A percentile compares a stretch with the other conserved stretches of the same genome.
These are phyloP conservation scores for Incumbomyces delicatus DNA, from an alignment of 2,329 filamentous ascomycete genomes.

Conservation along the genomic window DNA sequence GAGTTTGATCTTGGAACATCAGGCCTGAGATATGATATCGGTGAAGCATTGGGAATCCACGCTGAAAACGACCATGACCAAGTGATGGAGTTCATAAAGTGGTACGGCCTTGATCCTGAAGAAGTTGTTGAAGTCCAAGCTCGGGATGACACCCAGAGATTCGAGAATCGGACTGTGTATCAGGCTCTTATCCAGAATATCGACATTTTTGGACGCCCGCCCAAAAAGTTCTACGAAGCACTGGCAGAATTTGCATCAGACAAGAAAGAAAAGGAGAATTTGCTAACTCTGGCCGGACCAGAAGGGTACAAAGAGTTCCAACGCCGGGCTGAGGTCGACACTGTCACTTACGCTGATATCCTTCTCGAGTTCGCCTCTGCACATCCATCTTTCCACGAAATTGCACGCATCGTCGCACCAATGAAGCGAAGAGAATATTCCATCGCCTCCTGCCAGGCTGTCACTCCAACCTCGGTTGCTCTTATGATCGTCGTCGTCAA, in stretches of 20 bases:
- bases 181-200: slow-evolving; percentile 86
- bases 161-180: slow-evolving; percentile 86
- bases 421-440: slow-evolving; percentile 97
- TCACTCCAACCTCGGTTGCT: slow-evolving; percentile 78
- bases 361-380: slow-evolving; percentile 84
- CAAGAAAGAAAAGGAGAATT: slow-evolving; percentile 68
- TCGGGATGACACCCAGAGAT: slow-evolving; percentile 61
- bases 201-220: slow-evolving; percentile 92
- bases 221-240: slow-evolving; percentile 94
- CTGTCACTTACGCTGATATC: slow-evolving; percentile 80
- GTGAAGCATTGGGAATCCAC: slow-evolving; percentile 92
- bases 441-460: slow-evolving; percentile 95
- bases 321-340: slow-evolving; percentile 81
- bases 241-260: slow-evolving; percentile 79
- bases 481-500: slow-evolving; percentile 96
- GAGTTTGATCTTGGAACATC: slow-evolving; percentile 92
- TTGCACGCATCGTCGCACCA: slow-evolving; percentile 75
- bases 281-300: slow-evolving; percentile 64
- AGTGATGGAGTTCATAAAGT: slow-evolving; percentile 76
- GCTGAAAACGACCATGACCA: slow-evolving; percentile 79
- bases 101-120: slow-evolving; percentile 73
- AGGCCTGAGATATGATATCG: slow-evolving; percentile 90
- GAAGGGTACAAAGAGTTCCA: slow-evolving; percentile 88
- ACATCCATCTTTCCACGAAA: slow-evolving; percentile 77
- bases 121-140: slow-evolving; percentile 86